A percentile compares a stretch with the other conserved stretches of the same genome.
Conservation (phyloP, 2,329 filamentous ascomycete genomes). For the Tolypocladium nubicola region DNA sequence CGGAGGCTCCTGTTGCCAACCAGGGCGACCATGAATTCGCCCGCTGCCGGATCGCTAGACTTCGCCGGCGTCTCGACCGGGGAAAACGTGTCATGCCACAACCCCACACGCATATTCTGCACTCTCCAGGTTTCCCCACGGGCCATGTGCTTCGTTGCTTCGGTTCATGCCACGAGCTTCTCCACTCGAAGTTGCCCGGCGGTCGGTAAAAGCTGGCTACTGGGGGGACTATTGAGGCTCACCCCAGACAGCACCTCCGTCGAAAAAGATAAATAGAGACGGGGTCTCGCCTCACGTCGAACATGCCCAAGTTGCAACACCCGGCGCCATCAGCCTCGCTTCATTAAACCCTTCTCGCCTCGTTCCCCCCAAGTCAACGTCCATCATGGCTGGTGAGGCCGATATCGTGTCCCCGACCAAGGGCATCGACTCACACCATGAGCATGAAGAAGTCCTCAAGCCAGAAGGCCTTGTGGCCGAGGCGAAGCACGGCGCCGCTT, state of each 20-base stretch:
- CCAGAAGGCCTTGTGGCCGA: conserved; percentile 19
- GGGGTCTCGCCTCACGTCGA: neutral
- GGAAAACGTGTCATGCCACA: neutral
- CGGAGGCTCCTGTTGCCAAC: conserved; percentile 1
- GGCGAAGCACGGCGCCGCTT: conserved; percentile 27
- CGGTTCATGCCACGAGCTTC: neutral
- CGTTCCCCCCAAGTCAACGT: neutral
- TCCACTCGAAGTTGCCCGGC: neutral
- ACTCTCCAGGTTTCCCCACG: conserved; percentile 1
- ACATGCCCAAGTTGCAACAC: neutral
- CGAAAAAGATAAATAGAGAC: neutral
- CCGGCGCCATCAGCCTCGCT: neutral
- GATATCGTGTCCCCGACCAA: conserved; percentile 7
- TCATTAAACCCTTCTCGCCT: neutral
- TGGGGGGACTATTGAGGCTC: neutral
- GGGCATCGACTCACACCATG: conserved; percentile 11
- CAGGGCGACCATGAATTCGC: neutral
- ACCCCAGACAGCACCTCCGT: neutral
- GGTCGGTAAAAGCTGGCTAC: neutral
- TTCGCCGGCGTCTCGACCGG: neutral
- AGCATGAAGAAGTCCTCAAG: conserved; percentile 15
- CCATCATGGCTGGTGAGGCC: conserved; percentile 13
- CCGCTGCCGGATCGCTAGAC: neutral
- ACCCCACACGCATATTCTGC: neutral
- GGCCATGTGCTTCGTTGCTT: neutral